A percentile compares a stretch with the other conserved stretches of the same genome.
Evolutionary conservation across 305 asterid genomes (phyloP).

Genomic region (Rubia peregrina): DNA sequence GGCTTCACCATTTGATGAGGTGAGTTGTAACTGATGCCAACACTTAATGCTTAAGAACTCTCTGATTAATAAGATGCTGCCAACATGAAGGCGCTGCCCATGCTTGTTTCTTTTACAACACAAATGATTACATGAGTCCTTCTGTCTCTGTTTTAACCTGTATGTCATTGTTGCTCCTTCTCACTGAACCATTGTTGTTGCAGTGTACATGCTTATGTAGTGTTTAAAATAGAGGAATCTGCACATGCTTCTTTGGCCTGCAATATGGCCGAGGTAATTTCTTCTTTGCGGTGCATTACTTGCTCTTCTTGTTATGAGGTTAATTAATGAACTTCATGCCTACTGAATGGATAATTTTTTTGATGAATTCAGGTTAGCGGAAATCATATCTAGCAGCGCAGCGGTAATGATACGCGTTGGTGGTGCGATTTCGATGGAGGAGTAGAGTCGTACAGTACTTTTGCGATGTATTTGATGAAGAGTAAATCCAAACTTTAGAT

Average conservation of each 20-base stretch:
- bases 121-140: no score
- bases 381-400: constrained; percentile 81
- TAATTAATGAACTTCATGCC: background rate
- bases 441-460: no score
- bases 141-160: no score
- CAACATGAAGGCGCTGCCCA: background rate
- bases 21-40: constrained; percentile 16
- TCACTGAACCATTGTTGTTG: no score
- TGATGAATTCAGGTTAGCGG: constrained; percentile 60
- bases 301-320: background rate
- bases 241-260: constrained; percentile 74
- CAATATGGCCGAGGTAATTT: constrained; percentile 83
- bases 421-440: no score
- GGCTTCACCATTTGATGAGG: constrained; percentile 98
- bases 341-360: background rate
- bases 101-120: background rate
- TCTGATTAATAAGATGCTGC: background rate
- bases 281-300: background rate
- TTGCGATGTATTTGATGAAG: no score
- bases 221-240: constrained; percentile 75
- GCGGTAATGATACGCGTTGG: no score
- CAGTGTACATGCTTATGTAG: constrained; percentile 90
- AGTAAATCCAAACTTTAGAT: no score
- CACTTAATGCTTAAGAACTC: background rate
- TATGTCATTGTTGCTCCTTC: no score